A percentile compares a stretch with the other conserved stretches of the same genome.
phyloP scores from a whole-genome alignment of 805 yeast genomes.

The Sugiyamaella smithiae region DNA sequence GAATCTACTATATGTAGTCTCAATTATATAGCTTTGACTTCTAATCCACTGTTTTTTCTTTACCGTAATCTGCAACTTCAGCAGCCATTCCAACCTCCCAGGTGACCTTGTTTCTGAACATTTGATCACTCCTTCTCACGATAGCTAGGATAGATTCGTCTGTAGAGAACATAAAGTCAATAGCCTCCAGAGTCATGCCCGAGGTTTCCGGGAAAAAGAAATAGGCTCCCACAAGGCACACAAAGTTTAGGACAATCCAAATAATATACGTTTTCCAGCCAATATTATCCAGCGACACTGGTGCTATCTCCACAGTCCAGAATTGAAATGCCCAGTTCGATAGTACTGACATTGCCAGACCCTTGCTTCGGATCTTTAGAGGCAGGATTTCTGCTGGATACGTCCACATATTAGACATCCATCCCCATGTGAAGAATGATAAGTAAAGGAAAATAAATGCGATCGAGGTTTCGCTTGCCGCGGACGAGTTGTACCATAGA shows the following conservation, averaged over 20 bases:
- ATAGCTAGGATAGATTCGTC: constrained; percentile 6
- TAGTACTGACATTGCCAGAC: constrained; percentile 34
- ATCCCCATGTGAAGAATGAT: constrained; percentile 19
- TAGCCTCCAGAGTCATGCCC: constrained; percentile 44
- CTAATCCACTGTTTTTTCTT: not conserved
- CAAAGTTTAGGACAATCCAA: constrained; percentile 25
- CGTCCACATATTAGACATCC: constrained; percentile 22
- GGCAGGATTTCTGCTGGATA: constrained; percentile 28
- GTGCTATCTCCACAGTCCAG: constrained; percentile 36
- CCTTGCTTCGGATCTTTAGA: constrained; percentile 40
- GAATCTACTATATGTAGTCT: not conserved
- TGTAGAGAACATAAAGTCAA: constrained; percentile 25
- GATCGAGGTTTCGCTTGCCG: constrained; percentile 9
- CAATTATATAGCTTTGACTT: not conserved
- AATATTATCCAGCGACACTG: constrained; percentile 41
- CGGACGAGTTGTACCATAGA: constrained; percentile 8
- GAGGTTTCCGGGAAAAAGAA: constrained; percentile 43
- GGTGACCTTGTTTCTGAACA: constrained; percentile 8
- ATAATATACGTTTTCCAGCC: constrained; percentile 46
- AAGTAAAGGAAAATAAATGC: constrained; percentile 14
- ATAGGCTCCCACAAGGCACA: constrained; percentile 34
- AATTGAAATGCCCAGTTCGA: constrained; percentile 21
- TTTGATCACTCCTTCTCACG: constrained; percentile 11
- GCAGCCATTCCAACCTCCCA: constrained; percentile 15
- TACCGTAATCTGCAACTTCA: constrained; percentile 10